Conservation (phyloP, 2,329 filamentous ascomycete species). For the Neoscytalidium dimidiatum region DNA sequence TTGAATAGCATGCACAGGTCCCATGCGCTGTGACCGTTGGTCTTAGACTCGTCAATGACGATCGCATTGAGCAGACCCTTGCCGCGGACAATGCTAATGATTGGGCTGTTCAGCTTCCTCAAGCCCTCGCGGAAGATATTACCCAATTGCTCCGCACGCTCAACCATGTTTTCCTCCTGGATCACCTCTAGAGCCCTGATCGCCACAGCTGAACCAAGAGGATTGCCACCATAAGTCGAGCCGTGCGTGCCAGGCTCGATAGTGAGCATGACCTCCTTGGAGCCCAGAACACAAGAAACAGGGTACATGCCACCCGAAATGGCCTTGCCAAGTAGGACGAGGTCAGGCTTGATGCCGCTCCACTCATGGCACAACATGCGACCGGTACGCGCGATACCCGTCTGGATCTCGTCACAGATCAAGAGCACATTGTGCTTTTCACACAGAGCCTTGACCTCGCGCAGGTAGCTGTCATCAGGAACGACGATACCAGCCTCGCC, state of each 20-base stretch:
- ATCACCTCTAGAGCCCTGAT: constrained; percentile 94
- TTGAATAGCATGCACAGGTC: constrained; percentile 95
- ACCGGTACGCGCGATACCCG: constrained; percentile 91
- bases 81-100: constrained; percentile 81
- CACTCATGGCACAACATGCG: constrained; percentile 93
- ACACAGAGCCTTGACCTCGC: constrained; percentile 78
- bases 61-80: constrained; percentile 96
- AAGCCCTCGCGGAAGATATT: constrained; percentile 81
- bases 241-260: constrained; percentile 96
- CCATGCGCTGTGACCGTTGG: constrained; percentile 87
- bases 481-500: constrained; percentile 97
- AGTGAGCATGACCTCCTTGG: constrained; percentile 91
- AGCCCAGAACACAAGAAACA: constrained; percentile 88
- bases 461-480: constrained; percentile 84
- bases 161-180: constrained; percentile 85
- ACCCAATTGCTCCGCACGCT: constrained; percentile 78
- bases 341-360: constrained; percentile 91
- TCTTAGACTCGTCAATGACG: constrained; percentile 87
- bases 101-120: constrained; percentile 71
- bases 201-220: constrained; percentile 90
- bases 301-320: constrained; percentile 99
- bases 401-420: constrained; percentile 99
- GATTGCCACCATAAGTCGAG: constrained; percentile 98
- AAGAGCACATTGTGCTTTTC: constrained; percentile 93
- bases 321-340: constrained; percentile 93